A percentile compares a stretch with the other conserved stretches of the same genome.
Conservation (phyloP, 768 basidiomycete species). For the Guyanaporus albipodus region DNA sequence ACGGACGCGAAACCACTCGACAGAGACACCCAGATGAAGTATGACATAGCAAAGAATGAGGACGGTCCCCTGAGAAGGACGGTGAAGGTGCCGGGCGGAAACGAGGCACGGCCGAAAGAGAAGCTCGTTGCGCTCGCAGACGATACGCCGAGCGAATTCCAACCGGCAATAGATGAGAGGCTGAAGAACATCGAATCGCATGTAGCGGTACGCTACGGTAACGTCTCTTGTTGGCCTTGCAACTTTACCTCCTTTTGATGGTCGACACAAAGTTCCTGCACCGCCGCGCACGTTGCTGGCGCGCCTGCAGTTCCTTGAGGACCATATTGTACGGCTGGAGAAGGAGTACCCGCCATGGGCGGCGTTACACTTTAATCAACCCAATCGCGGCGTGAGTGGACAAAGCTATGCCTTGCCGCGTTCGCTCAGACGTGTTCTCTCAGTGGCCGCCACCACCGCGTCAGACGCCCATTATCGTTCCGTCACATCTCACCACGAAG, state of each 20-base stretch:
- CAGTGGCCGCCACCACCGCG: constrained; percentile 87
- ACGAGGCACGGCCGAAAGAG: constrained; percentile 8
- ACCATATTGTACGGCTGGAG: constrained; percentile 72
- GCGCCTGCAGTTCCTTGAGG: constrained; percentile 68
- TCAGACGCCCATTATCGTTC: constrained; percentile 73
- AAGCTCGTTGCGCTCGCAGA: constrained; percentile 17
- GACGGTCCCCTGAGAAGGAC: constrained; percentile 71
- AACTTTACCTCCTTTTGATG: constrained; percentile 2
- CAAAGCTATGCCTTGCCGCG: background rate
- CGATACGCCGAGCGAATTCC: constrained; percentile 38
- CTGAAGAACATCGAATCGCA: constrained; percentile 67
- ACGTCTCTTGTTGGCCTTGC: constrained; percentile 3
- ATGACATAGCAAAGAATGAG: constrained; percentile 82
- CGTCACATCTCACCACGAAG: constrained; percentile 52
- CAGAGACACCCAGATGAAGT: constrained; percentile 77
- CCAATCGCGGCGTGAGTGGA: constrained; percentile 65
- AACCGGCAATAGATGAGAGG: constrained; percentile 63
- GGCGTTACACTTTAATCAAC: constrained; percentile 84
- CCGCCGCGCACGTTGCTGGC: constrained; percentile 60
- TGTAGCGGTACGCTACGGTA: constrained; percentile 72
- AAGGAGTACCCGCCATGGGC: constrained; percentile 87
- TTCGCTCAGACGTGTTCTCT: background rate
- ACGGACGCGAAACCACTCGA: constrained; percentile 68
- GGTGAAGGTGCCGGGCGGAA: constrained; percentile 32
- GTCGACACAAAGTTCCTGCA: constrained; percentile 53